phyloP scores from a whole-genome alignment of 805 yeast species.

The Metschnikowia noctiluminum region DNA sequence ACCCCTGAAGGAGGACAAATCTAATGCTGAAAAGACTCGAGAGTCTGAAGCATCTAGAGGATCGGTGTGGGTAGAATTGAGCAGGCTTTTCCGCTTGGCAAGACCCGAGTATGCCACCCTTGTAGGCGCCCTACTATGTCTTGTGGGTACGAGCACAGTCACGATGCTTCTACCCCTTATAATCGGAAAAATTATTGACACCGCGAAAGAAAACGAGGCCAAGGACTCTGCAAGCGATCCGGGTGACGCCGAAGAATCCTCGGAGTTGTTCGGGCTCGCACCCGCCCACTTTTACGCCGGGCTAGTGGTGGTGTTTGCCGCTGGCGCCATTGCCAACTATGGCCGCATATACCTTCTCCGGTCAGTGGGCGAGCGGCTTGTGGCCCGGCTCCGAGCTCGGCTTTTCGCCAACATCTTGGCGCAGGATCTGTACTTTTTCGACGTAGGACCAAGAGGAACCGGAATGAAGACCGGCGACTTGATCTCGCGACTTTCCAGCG shows the following conservation, averaged over 20 bases:
- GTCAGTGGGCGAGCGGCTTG: slow-evolving; percentile 80
- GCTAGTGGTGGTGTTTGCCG: slow-evolving; percentile 57
- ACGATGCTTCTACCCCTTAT: slow-evolving; percentile 79
- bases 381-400: slow-evolving; percentile 76
- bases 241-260: neutral
- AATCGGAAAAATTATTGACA: slow-evolving; percentile 83
- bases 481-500: slow-evolving; percentile 83
- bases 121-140: slow-evolving; percentile 55
- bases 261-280: slow-evolving; percentile 51
- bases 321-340: slow-evolving; percentile 77
- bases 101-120: slow-evolving; percentile 18
- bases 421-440: slow-evolving; percentile 89
- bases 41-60: neutral
- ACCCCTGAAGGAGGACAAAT: too few species aligned
- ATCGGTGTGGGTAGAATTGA: slow-evolving; percentile 10
- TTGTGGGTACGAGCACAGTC: slow-evolving; percentile 70
- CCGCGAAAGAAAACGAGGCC: slow-evolving; percentile 38
- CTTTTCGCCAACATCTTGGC: slow-evolving; percentile 72
- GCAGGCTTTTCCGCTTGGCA: slow-evolving; percentile 17
- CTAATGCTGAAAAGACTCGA: too few species aligned
- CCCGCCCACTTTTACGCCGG: slow-evolving; percentile 61
- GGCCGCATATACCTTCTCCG: slow-evolving; percentile 76
- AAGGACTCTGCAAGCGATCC: slow-evolving; percentile 17
- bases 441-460: slow-evolving; percentile 53
- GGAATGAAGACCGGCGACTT: slow-evolving; percentile 82